Percentiles rank a stretch among this genome's conserved stretches.
These are phyloP conservation scores for Hypsizygus ulmarius DNA, from an alignment of 1,284 basidiomycete species.

Conservation along the genomic window DNA sequence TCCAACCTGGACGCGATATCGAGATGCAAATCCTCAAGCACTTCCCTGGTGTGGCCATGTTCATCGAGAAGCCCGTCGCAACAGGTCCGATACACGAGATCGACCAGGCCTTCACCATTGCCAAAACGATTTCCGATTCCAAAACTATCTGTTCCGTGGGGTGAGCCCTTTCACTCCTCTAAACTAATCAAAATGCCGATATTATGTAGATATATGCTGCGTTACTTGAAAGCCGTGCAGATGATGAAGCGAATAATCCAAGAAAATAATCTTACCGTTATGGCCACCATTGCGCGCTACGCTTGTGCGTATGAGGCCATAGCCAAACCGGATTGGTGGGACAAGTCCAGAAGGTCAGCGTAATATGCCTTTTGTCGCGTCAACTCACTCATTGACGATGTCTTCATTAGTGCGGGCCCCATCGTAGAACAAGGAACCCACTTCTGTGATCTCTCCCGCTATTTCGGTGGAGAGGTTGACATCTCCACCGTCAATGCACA, in stretches of 20 bases:
- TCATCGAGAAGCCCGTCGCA: conserved; percentile 93
- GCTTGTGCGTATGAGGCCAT: conserved; percentile 92
- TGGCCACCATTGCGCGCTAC: conserved; percentile 95
- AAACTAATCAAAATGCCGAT: neutral
- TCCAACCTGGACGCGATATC: conserved; percentile 78
- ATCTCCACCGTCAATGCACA: conserved; percentile 81
- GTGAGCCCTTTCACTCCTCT: conserved; percentile 36
- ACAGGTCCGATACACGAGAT: conserved; percentile 78
- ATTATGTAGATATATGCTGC: conserved; percentile 74
- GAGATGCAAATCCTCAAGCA: conserved; percentile 88
- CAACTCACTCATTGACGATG: conserved; percentile 6
- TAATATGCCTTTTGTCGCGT: neutral
- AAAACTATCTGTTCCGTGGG: conserved; percentile 89
- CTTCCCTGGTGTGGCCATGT: conserved; percentile 90
- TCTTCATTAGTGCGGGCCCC: conserved; percentile 68
- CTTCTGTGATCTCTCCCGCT: conserved; percentile 88
- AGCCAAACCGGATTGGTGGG: conserved; percentile 96
- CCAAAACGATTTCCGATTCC: conserved; percentile 65
- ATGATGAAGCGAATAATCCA: conserved; percentile 97
- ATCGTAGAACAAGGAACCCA: conserved; percentile 97
- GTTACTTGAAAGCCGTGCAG: conserved; percentile 93
- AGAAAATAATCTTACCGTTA: conserved; percentile 94
- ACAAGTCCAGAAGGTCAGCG: conserved; percentile 82
- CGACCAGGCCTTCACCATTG: conserved; percentile 62
- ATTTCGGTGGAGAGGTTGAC: conserved; percentile 98